Conservation (phyloP, 2,329 filamentous ascomycete species). For the Domatiomyces catenatus region DNA sequence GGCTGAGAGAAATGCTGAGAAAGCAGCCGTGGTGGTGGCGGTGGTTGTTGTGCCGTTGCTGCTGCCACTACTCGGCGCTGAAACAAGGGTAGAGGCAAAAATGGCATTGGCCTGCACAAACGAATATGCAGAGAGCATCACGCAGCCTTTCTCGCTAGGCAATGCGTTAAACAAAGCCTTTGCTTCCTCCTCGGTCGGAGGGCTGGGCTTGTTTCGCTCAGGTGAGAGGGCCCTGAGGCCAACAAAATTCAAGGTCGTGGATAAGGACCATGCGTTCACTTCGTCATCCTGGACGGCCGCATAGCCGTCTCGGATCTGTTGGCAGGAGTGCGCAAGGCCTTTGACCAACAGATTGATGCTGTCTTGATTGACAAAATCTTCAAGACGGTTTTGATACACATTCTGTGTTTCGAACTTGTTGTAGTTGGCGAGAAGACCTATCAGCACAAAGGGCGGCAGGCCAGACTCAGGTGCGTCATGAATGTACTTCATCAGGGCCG, state of each 20-base stretch:
- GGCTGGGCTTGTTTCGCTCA: conserved; percentile 44
- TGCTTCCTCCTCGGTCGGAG: conserved; percentile 57
- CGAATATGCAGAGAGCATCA: conserved; percentile 77
- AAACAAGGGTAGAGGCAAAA: conserved; percentile 72
- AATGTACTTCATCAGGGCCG: conserved; percentile 63
- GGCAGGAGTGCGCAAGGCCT: conserved; percentile 59
- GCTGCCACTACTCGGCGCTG: conserved; percentile 26
- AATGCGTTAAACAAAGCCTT: conserved; percentile 67
- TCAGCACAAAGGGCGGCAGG: conserved; percentile 62
- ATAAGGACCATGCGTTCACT: conserved; percentile 76
- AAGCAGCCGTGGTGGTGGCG: conserved; percentile 30
- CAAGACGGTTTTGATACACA: conserved; percentile 77
- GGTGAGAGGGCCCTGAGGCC: conserved; percentile 63
- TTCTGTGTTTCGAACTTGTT: conserved; percentile 99
- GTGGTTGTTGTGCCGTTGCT: conserved; percentile 46
- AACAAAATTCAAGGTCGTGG: conserved; percentile 66
- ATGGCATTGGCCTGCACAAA: conserved; percentile 90
- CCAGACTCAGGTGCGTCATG: conserved; percentile 48
- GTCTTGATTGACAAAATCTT: conserved; percentile 86
- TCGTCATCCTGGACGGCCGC: conserved; percentile 77
- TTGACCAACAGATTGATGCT: conserved; percentile 70
- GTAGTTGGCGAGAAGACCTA: conserved; percentile 86
- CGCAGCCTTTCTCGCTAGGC: conserved; percentile 64
- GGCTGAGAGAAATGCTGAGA: conserved; percentile 70
- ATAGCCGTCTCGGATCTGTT: conserved; percentile 55